Percentiles rank a stretch among this genome's conserved stretches.
Conservation (phyloP, 139 green algal species). For the Chlamydomonas schloesseri region DNA sequence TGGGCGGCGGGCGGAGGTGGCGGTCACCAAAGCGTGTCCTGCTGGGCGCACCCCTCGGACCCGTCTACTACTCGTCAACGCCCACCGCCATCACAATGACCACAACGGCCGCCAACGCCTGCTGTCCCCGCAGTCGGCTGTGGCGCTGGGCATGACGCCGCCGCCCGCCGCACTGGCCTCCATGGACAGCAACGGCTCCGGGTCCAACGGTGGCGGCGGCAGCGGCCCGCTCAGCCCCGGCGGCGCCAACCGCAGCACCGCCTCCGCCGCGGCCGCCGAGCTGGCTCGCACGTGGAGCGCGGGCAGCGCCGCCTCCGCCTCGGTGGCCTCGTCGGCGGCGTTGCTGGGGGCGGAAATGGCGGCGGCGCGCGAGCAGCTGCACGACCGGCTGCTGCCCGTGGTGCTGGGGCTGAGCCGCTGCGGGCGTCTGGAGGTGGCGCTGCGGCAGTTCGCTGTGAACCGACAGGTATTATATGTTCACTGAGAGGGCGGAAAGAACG, state of each 20-base stretch:
- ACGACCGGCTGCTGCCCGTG: conserved; percentile 79
- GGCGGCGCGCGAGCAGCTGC: conserved; percentile 50
- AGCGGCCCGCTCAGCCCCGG: background rate
- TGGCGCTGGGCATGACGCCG: background rate
- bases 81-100: no score
- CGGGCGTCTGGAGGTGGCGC: conserved; percentile 31
- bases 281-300: background rate
- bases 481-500: no score
- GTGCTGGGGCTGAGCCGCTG: conserved; percentile 76
- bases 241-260: background rate
- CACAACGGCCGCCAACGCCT: no score
- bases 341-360: conserved; percentile 33
- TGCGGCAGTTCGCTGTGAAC: conserved; percentile 60
- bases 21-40: no score
- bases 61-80: no score
- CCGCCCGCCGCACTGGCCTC: background rate
- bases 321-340: background rate
- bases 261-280: background rate
- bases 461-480: conserved; percentile 5
- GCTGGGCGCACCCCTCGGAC: no score
- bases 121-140: conserved; percentile 23
- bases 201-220: background rate
- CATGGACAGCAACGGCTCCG: background rate
- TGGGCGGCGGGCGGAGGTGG: no score
- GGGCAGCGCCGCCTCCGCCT: background rate